Evolutionary conservation across 1,284 basidiomycete species (phyloP), one percentile per base, ranked within the genome.

Genomic region (Trichosporon asahii): DNA sequence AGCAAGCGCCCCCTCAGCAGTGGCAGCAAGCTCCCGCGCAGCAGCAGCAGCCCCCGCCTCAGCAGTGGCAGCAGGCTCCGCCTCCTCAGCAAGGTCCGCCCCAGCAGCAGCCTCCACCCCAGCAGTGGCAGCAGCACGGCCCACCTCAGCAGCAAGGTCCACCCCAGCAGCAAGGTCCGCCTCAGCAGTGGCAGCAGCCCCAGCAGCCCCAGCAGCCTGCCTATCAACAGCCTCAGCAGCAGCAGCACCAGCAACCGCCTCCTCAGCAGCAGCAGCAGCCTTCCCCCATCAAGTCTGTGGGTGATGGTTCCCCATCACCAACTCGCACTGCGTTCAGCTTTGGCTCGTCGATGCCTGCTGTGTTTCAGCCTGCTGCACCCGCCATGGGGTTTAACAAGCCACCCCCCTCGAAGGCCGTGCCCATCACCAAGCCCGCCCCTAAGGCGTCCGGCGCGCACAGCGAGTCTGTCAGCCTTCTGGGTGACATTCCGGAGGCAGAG

Each of bases 211-310:
- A 44, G 40, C 53, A 57, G 53, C 53, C 53, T 7, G 7, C 49
- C 3, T 23, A 49, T 6, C 46, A 49, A n/a, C 46, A 49, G 49
- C 49, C 49, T 14, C 49, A 9, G 21, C 49, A 25, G 21, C 49
- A 53, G 49, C 49, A 53, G 21, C 49, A 23, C 2, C 40, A 18
- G 21, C 49, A 55, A n/a, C 49, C 49, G 5, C 49, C n/a, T 23
- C 55, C 27, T 11, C 55, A 60, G 55, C 55, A 60, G 55, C 55
- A 53, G 23, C 46, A 49, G 46, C n/a, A n/a, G 15, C 57, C 57
- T 33, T 61, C 57, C 15, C 57, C 57, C 18, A 27, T 31, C 15
- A 61, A 61, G 57, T 33, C 57, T 15, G 57, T 33, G 3, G 57
- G 29, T 3, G 29, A 31, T 15, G 29, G 57, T 8, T 31, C 57